Conservation (phyloP, 2,329 filamentous ascomycete genomes). For the Aspergillus carbonarius region DNA sequence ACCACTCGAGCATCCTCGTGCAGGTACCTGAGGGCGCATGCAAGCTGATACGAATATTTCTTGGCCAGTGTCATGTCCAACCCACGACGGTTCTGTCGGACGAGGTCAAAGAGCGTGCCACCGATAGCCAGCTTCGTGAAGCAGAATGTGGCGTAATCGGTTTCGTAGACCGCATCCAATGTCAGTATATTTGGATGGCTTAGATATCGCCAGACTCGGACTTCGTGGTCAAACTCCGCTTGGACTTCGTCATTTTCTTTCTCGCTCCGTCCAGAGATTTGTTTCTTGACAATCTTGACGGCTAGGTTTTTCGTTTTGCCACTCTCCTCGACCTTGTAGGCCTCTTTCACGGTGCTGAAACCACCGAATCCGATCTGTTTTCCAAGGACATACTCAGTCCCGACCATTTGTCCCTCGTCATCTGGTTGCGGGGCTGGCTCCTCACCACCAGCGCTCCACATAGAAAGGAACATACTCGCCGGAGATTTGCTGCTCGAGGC, state of each 20-base stretch:
- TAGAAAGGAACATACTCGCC: conserved; percentile 58
- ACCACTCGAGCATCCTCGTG: conserved; percentile 67
- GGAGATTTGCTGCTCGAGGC: conserved; percentile 56
- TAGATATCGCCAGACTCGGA: conserved; percentile 65
- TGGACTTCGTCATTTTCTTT: conserved; percentile 64
- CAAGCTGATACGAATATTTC: conserved; percentile 63
- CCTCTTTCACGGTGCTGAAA: conserved; percentile 67
- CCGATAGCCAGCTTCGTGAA: conserved; percentile 65
- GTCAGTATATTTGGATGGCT: conserved; percentile 62
- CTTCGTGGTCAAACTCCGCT: conserved; percentile 67
- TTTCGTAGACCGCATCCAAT: conserved; percentile 64
- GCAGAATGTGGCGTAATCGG: conserved; percentile 67
- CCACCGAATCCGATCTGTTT: conserved; percentile 65
- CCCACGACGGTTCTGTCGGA: conserved; percentile 57
- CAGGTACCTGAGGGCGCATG: conserved; percentile 63
- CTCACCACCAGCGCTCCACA: conserved; percentile 46
- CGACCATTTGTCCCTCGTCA: conserved; percentile 67
- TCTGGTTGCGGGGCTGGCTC: conserved; percentile 55
- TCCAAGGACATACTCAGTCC: conserved; percentile 65
- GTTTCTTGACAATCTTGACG: conserved; percentile 67
- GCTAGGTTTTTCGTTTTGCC: conserved; percentile 55
- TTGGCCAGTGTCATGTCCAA: conserved; percentile 54
- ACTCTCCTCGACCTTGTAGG: conserved; percentile 59
- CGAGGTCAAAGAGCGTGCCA: conserved; percentile 63
- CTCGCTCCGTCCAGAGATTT: conserved; percentile 55